These are phyloP conservation scores for Arxiozyma bovina DNA, from an alignment of 1,139 yeast species.

Conservation along the genomic window DNA sequence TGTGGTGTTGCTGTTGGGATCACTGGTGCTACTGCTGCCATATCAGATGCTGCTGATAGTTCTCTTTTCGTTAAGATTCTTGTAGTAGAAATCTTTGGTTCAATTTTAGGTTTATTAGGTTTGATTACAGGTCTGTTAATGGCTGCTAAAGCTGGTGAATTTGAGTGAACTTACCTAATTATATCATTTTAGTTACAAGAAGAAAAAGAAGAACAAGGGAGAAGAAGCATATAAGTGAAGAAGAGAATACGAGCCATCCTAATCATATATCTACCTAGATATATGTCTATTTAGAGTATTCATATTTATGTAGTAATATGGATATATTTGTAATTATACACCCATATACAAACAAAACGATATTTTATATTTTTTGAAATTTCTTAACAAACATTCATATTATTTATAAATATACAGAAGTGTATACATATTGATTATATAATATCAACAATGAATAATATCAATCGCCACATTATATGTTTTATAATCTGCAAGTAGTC, in stretches of 20 bases:
- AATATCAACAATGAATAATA: background rate
- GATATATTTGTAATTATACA: background rate
- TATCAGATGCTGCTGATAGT: conserved; percentile 96
- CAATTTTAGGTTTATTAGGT: conserved; percentile 88
- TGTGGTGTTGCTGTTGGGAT: conserved; percentile 98
- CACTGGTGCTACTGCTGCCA: conserved; percentile 97
- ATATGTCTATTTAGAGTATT: no score
- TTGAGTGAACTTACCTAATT: conserved; percentile 30
- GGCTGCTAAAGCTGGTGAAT: conserved; percentile 93
- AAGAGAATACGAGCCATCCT: background rate
- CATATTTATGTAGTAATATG: background rate
- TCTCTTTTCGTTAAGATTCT: conserved; percentile 89
- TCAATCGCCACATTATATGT: background rate
- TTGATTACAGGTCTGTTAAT: conserved; percentile 91
- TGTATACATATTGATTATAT: background rate
- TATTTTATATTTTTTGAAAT: no score
- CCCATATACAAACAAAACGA: background rate
- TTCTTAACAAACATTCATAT: no score
- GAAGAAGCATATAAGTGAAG: no score
- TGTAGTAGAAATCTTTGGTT: conserved; percentile 95
- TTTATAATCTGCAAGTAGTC: background rate
- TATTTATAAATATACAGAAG: background rate
- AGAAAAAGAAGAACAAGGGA: background rate
- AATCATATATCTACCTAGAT: no score
- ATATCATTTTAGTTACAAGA: no score